Base-by-base conservation (phyloP, 1,139 yeast species). In the Sugiyamaella novakii region DNA sequence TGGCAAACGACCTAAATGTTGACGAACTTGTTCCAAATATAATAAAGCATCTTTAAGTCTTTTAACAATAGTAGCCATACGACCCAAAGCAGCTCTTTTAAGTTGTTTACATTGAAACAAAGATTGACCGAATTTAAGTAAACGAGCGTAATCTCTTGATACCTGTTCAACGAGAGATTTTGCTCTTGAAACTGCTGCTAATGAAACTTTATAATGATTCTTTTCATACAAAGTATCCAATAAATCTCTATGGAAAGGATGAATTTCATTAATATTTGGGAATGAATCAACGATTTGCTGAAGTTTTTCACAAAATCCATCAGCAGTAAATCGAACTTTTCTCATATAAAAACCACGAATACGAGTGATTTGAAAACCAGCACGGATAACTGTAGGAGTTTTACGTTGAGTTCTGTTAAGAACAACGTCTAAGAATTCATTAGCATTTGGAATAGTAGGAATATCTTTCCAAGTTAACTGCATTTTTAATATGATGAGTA, bases 381-480 rank as follows among this genome's bases (percentile, higher is more conserved):
- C 88, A 69, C 98, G 84, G 60, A 92, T 87, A 54, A 94, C 97
- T 10, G 98, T 92, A 45, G 98, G 98, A 2, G 98, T 92, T 73
- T 92, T 92, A 74, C 99, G 82, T 75, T 92, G 99, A 1, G 99
- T 92, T 67, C 97, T 80, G 77, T 92, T 92, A 60, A 92, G 84
- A 57, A 94, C 96, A 58, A 92, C 89, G 72, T 92, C 99, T 81
- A 92, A 78, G 79, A 91, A 79, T 70, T 92, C 98, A 70, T 86
- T 87, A 65, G 95, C 76, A 59, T 84, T 84, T 45, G 98, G 95
- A 56, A 92, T 96, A 46, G 95, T 83, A 34, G 98, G 95, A 65
- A 92, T 92, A 71, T 91, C 97, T 73, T 92, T 92, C 98, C 98
- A 92, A 50, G 97, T 84, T 61, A 92, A 82, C 76, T 92, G 98